Base-by-base conservation (phyloP, 2,329 filamentous ascomycete species). In the Xylaria sp. region DNA sequence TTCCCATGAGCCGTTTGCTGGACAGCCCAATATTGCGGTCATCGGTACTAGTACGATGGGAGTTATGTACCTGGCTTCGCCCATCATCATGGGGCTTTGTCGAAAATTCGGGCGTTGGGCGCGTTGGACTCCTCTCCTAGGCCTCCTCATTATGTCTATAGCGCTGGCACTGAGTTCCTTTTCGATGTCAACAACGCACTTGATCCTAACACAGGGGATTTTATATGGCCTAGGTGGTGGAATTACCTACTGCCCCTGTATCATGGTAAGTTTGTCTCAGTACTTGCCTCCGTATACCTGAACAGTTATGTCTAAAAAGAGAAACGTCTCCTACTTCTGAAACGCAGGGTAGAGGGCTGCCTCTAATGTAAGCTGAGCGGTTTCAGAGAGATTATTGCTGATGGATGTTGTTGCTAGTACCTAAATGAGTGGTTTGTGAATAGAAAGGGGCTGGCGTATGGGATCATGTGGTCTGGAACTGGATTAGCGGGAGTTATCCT, bases 1-100 rank as follows among this genome's bases (percentile, higher is more conserved):
- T 41, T 85, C 81, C 1, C 83, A 89, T 66, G 83, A 83, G 4
- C 85, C 87, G 1, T 92, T 92, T 63, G 78, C 80, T 3, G 83
- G 83, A 2, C 83, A 83, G 0, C 81, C 83, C 32, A 81, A 83
- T 50, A 87, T 91, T 58, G 84, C 89, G 34, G 81, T 88, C 15
- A 88, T 93, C 62, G 90, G 90, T 0, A 92, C 89, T 1, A 87
- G 85, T 63, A 83, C 88, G 3, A 86, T 86, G 86, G 85, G 86
- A 3, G 80, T 88, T 69, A 87, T 88, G 80, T 89, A 89, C 72
- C 79, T 89, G 20, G 81, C 82, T 20, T 80, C 81, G 10, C 84
- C 86, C 0, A 64, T 89, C 4, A 78, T 83, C 48, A 84, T 87
- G 73, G 79, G 79, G 34, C 60, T 85, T 34, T 81, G 84, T 67